Evolutionary conservation across 495 filamentous ascomycete genomes (phyloP).

Genomic region (Neurospora cerealis): DNA sequence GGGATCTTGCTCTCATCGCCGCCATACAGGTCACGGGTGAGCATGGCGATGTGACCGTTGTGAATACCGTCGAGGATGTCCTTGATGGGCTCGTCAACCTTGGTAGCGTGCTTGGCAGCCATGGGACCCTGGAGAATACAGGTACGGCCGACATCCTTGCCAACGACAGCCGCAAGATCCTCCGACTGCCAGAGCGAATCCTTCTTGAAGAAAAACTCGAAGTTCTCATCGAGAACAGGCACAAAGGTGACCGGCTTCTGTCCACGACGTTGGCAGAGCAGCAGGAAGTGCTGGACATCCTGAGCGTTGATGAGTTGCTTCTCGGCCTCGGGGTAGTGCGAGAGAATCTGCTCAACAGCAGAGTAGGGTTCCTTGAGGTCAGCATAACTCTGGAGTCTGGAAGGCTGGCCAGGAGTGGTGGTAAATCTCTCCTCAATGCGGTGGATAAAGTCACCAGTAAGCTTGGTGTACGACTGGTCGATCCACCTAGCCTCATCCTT

Average conservation of each 20-base stretch:
- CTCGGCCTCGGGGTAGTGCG: conserved; percentile 74
- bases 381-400: conserved; percentile 61
- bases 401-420: conserved; percentile 51
- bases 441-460: conserved; percentile 91
- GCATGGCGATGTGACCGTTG: conserved; percentile 65
- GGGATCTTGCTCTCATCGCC: conserved; percentile 67
- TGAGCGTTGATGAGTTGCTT: conserved; percentile 91
- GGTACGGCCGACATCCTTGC: conserved; percentile 85
- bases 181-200: conserved; percentile 99
- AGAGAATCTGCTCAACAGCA: conserved; percentile 66
- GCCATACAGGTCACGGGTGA: conserved; percentile 72
- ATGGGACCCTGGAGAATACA: conserved; percentile 95
- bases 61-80: conserved; percentile 89
- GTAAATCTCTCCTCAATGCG: conserved; percentile 93
- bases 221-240: conserved; percentile 83
- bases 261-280: conserved; percentile 82
- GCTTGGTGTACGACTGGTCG: conserved; percentile 65
- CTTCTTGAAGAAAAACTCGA: conserved; percentile 99
- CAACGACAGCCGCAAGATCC: conserved; percentile 90
- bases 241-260: conserved; percentile 98
- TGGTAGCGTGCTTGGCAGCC: conserved; percentile 80
- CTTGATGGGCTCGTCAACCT: conserved; percentile 84
- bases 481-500: conserved; percentile 94
- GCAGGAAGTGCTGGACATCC: conserved; percentile 90
- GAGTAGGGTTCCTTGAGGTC: conserved; percentile 79